Percentiles rank a stretch among this genome's conserved stretches.
Conservation (phyloP, 306 rosid species). For the Urtica urens region DNA sequence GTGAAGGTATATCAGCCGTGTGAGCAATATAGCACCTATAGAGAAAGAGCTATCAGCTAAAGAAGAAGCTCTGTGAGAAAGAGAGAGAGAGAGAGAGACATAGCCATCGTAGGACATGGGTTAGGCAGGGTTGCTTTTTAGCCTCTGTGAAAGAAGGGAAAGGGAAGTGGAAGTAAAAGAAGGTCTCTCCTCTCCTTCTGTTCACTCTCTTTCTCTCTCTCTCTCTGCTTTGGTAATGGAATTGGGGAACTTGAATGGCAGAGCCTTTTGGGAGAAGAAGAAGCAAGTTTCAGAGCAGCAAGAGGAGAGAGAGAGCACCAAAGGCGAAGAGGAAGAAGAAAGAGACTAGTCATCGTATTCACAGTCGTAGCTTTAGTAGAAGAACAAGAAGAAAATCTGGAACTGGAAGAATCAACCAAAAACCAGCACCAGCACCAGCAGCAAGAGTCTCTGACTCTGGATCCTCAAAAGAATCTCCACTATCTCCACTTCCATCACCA, state of each 20-base stretch:
- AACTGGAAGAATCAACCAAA: conserved; percentile 27
- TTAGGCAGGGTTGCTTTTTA: conserved; percentile 17
- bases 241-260: conserved; percentile 59
- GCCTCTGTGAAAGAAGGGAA: not conserved
- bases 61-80: not conserved
- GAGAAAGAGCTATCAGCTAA: not conserved
- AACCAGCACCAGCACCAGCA: conserved; percentile 19
- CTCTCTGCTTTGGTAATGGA: conserved; percentile 35
- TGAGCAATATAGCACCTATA: conserved; percentile 1
- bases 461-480: conserved; percentile 51
- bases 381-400: conserved; percentile 50
- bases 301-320: conserved; percentile 12
- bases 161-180: not conserved
- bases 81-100: conserved; percentile 3
- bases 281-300: conserved; percentile 23
- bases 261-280: conserved; percentile 35
- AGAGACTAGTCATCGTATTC: not conserved
- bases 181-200: not conserved
- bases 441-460: conserved; percentile 56
- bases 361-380: conserved; percentile 6
- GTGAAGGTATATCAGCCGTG: not conserved
- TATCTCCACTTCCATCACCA: conserved; percentile 6
- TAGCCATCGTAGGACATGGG: conserved; percentile 63
- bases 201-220: not conserved
- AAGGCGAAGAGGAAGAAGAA: conserved; percentile 6